phyloP scores from a whole-genome alignment of 2,329 filamentous ascomycete species.

The Claviceps cyperi region DNA sequence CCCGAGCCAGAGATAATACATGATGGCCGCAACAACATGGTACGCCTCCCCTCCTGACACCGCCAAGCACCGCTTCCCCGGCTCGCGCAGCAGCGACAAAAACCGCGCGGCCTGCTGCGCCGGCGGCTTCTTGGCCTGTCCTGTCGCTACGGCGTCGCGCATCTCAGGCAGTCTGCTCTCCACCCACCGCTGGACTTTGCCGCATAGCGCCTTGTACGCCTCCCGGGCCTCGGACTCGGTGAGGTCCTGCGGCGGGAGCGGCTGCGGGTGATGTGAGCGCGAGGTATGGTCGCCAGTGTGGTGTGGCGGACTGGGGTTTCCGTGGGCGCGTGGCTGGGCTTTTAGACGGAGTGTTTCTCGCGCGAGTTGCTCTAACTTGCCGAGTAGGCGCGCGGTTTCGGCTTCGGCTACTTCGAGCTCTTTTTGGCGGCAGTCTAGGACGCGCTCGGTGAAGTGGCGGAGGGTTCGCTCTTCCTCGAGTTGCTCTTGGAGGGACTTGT shows the following conservation, averaged over 20 bases:
- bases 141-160: conserved; percentile 18
- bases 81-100: conserved; percentile 20
- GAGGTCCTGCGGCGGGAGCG: conserved; percentile 19
- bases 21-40: conserved; percentile 21
- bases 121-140: conserved; percentile 13
- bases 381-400: conserved; percentile 15
- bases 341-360: conserved; percentile 17
- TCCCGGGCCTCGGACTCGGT: conserved; percentile 22
- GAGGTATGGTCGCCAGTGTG: conserved; percentile 19
- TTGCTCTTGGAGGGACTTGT: conserved; percentile 11
- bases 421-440: conserved; percentile 22
- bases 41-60: conserved; percentile 20
- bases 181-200: conserved; percentile 22
- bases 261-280: conserved; percentile 17
- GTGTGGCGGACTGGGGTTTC: conserved; percentile 11
- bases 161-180: conserved; percentile 18
- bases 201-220: conserved; percentile 18
- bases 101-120: conserved; percentile 17
- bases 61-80: conserved; percentile 18
- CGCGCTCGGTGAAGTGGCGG: conserved; percentile 21
- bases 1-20: conserved; percentile 23
- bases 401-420: conserved; percentile 19
- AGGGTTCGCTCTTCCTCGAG: conserved; percentile 18
- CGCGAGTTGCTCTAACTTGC: conserved; percentile 16
- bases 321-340: conserved; percentile 14